Evolutionary conservation across 495 filamentous ascomycete species (phyloP), one percentile per base, ranked within the genome.

Genomic region (Cercophora sp.): DNA sequence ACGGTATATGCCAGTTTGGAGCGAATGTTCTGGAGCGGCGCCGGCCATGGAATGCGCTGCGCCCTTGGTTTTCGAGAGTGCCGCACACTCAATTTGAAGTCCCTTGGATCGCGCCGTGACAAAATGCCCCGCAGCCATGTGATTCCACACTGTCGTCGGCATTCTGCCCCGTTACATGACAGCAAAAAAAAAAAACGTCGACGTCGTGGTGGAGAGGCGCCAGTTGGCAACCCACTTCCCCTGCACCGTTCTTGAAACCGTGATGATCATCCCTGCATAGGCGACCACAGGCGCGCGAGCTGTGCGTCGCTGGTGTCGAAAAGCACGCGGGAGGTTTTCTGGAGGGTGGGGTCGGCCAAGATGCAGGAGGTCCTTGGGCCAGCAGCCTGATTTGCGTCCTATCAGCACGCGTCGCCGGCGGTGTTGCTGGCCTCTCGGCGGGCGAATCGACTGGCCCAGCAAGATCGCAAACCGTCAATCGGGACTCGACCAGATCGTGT

Each of bases 331-430:
- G 20, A 23, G 32, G 32, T 13, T n/a, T 6, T 11, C 13, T 27
- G 48, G 48, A 19, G 48, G 5, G 19, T 22, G 18, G 48, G 48
- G 35, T 16, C 23, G 15, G 36, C 36, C 48, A 40, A 51, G 48
- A 51, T 34, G 51, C 42, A 40, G 34, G 42, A 48, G 51, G 42
- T 37, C 42, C 51, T 47, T 24, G 37, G 50, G 59, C 27, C 44
- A 56, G 45, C 53, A 52, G 54, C 46, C 60, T 57, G 57, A 63
- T 60, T 54, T 56, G 39, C 8, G 32, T 10, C 60, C 60, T 56
- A 62, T 62, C 56, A 62, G 46, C 31, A 57, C 60, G 56, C 60
- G 56, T 36, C 53, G 22, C 42, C 40, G 36, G 15, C 40, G 24
- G 26, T 19, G 35, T n/a, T 52, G 27, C 9, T 24, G 15, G 26